Percentiles rank a stretch among this genome's conserved stretches.
Conservation (phyloP, 805 yeast genomes). For the Metschnikowia sp. region DNA sequence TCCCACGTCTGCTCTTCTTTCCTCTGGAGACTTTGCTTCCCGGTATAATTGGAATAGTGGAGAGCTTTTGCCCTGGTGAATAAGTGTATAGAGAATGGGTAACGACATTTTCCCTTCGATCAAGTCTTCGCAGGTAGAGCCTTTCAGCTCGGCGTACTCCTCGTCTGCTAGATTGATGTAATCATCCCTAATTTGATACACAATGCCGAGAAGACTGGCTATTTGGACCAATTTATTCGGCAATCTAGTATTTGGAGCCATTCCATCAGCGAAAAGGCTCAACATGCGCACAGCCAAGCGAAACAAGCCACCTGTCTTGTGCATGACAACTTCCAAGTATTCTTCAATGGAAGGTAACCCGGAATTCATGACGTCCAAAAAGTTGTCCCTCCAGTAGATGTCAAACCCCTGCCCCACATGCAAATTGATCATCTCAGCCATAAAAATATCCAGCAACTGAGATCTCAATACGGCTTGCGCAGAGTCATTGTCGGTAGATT, state of each 20-base stretch:
- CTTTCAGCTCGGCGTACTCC: slow-evolving; percentile 59
- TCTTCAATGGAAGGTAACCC: slow-evolving; percentile 33
- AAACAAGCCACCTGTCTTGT: slow-evolving; percentile 85
- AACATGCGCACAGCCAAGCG: slow-evolving; percentile 63
- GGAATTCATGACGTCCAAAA: slow-evolving; percentile 10
- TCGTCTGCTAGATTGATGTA: slow-evolving; percentile 62
- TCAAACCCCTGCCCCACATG: slow-evolving; percentile 92
- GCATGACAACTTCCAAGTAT: slow-evolving; percentile 77
- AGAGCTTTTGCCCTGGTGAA: neutral
- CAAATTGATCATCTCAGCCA: slow-evolving; percentile 73
- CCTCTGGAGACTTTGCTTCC: slow-evolving; percentile 8
- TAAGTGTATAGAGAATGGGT: slow-evolving; percentile 65
- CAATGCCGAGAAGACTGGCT: slow-evolving; percentile 73
- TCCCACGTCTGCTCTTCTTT: slow-evolving; percentile 11
- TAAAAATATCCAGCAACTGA: slow-evolving; percentile 37
- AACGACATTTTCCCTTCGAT: slow-evolving; percentile 88
- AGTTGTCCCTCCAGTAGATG: slow-evolving; percentile 76
- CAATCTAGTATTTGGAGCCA: slow-evolving; percentile 9
- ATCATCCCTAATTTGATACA: slow-evolving; percentile 87
- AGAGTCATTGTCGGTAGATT: neutral
- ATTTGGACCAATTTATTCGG: slow-evolving; percentile 46
- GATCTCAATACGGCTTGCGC: neutral
- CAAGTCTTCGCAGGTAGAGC: slow-evolving; percentile 71
- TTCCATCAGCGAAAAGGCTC: slow-evolving; percentile 9
- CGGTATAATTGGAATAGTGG: slow-evolving; percentile 26